phyloP scores from a whole-genome alignment of 2,329 filamentous ascomycete species.

The Sclerotinia trifoliorum region DNA sequence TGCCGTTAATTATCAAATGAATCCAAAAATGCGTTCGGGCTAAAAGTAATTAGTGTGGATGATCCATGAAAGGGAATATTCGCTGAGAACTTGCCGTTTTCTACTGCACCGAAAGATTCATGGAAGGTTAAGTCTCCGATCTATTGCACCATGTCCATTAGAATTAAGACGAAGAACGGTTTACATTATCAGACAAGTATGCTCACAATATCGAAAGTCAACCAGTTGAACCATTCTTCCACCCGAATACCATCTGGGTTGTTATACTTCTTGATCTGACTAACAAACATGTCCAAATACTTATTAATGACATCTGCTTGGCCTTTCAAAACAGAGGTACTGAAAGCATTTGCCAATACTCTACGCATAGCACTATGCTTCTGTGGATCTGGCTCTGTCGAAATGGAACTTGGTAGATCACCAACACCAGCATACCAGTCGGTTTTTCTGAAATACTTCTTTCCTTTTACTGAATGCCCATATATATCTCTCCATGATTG shows the following conservation, averaged over 20 bases:
- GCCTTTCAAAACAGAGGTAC: conserved; percentile 1
- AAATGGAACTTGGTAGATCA: conserved; percentile 11
- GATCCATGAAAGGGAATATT: neutral
- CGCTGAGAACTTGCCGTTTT: neutral
- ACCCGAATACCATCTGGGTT: neutral
- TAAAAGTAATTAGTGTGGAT: neutral
- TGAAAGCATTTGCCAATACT: conserved; percentile 10
- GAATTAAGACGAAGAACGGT: neutral
- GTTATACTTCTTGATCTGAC: neutral
- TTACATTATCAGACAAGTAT: neutral
- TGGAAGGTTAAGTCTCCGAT: conserved; percentile 13
- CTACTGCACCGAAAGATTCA: conserved; percentile 10
- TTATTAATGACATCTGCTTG: conserved; percentile 1
- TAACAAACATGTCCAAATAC: conserved; percentile 13
- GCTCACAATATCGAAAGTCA: conserved; percentile 15
- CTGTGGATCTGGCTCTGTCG: neutral
- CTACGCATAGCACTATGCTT: conserved; percentile 11
- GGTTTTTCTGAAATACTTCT: conserved; percentile 14
- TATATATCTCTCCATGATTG: conserved; percentile 15
- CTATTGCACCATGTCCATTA: neutral
- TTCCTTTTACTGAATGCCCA: conserved; percentile 12
- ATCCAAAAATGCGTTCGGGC: conserved; percentile 11
- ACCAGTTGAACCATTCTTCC: conserved; percentile 17
- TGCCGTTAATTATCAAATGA: conserved; percentile 5
- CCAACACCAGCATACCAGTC: conserved; percentile 15